Evolutionary conservation across 257 asterid genomes (phyloP).

Genomic region (Solanum tacnaense): DNA sequence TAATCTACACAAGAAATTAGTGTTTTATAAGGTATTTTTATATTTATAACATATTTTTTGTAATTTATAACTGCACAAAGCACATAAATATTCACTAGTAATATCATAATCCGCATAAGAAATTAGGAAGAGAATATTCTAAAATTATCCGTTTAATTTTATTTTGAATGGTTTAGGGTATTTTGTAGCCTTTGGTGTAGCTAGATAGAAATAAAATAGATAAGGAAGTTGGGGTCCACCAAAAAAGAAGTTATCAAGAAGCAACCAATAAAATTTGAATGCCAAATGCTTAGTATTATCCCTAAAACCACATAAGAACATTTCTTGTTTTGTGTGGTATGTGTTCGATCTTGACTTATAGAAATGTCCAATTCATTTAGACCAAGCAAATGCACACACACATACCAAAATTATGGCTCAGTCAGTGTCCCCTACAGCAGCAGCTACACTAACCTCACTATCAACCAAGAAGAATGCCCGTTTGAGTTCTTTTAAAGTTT

Average conservation of each 20-base stretch:
- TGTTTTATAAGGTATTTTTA: too few species aligned
- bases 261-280: conserved; percentile 41
- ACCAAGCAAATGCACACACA: background rate
- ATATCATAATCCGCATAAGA: too few species aligned
- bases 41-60: too few species aligned
- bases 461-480: conserved; percentile 16
- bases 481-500: conserved; percentile 4
- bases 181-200: background rate
- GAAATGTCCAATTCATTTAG: conserved; percentile 21
- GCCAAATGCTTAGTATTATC: background rate
- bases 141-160: background rate
- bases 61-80: too few species aligned
- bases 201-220: background rate
- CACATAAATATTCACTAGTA: too few species aligned
- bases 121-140: background rate
- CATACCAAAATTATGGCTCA: conserved; percentile 28
- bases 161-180: background rate
- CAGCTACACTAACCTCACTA: conserved; percentile 23
- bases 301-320: conserved; percentile 2
- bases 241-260: conserved; percentile 45
- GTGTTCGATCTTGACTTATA: background rate
- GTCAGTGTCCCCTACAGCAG: conserved; percentile 23
- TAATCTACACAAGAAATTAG: too few species aligned
- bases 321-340: background rate
- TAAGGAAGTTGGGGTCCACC: conserved; percentile 22